Evolutionary conservation across 345 rosid species (phyloP), one percentile per base, ranked within the genome.

Genomic region (Ceriops tagal): DNA sequence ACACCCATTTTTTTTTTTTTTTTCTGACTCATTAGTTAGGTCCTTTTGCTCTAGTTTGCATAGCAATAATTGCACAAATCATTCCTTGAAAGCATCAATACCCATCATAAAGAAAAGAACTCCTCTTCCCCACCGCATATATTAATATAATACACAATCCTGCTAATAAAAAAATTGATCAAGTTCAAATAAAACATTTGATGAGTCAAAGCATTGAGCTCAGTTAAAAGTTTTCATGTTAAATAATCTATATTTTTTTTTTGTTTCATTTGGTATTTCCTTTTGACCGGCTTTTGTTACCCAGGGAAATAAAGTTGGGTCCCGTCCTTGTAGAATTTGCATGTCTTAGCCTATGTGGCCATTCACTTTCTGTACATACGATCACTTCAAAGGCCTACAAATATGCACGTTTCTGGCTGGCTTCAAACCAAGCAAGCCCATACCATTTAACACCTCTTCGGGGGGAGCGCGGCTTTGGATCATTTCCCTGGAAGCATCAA

Each of bases 281-380:
- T 53, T 55, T 39, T 37, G 74, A 53, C 57, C 58, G 21, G 70
- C 70, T 59, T 73, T 62, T 39, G 68, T 53, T 67, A 67, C 68
- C 64, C 55, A 47, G 22, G 57, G 46, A 4, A 49, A 22, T 65
- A 53, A 58, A 61, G 71, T 34, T 66, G 66, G 71, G 72, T 67
- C 72, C 62, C 51, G 77, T 53, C 61, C 68, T 58, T 27, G 76
- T 64, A 60, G 73, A 78, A 67, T 43, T 43, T 68, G 78, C 82
- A 74, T 73, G 78, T 80, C 72, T 74, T 81, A 79, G 81, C 73
- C 72, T 67, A 64, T 59, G 39, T 65, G 73, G 68, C 73, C 3
- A 59, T 62, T 57, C 64, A 62, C 49, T 77, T 47, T 75, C 75
- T 60, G 68, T 18, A 75, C 65, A 78, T 76, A 69, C 58, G 61